Evolutionary conservation across 352 stramenopile genomes (phyloP).

Genomic region (Phytophthora melonis): DNA sequence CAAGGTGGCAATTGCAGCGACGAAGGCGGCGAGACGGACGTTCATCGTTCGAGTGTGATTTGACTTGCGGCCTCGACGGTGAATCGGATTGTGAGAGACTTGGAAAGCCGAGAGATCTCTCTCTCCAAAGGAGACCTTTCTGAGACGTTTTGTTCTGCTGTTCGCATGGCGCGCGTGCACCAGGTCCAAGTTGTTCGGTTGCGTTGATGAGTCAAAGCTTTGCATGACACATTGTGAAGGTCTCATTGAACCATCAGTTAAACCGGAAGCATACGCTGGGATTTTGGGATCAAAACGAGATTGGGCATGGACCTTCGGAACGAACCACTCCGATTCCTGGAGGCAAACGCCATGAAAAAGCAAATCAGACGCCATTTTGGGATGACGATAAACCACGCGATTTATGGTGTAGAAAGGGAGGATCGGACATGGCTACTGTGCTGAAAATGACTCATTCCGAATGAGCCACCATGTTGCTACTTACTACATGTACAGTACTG

Average conservation of each 20-base stretch:
- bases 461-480: no score
- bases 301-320: background rate
- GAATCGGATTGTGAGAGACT: conserved; percentile 33
- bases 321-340: background rate
- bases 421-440: background rate
- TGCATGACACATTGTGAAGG: background rate
- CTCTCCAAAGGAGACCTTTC: background rate
- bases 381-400: background rate
- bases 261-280: background rate
- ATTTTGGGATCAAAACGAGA: background rate
- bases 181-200: background rate
- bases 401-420: background rate
- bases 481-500: no score
- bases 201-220: background rate
- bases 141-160: background rate
- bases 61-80: conserved; percentile 18
- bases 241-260: background rate
- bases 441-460: no score
- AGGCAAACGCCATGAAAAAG: background rate
- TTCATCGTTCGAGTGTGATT: conserved; percentile 38
- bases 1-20: conserved; percentile 31
- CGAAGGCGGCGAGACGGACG: conserved; percentile 36
- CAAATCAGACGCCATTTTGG: background rate
- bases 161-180: background rate
- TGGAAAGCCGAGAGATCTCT: no score